phyloP scores from a whole-genome alignment of 441 rosid species.

The Populus hybrid region DNA sequence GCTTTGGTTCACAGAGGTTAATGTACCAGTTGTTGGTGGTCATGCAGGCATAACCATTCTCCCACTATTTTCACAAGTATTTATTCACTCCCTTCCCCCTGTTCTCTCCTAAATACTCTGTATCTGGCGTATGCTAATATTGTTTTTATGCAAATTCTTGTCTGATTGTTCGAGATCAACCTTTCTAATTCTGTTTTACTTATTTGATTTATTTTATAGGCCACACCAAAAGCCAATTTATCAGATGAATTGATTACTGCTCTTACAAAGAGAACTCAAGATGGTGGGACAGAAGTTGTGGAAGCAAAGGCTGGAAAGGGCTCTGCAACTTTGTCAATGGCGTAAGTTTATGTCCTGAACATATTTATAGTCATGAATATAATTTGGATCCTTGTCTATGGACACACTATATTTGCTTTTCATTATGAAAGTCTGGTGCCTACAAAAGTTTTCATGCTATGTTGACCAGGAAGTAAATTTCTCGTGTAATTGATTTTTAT shows the following conservation, averaged over 20 bases:
- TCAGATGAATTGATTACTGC: slow-evolving; percentile 57
- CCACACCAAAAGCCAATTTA: slow-evolving; percentile 82
- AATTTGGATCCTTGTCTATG: neutral
- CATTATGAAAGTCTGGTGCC: neutral
- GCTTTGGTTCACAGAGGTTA: slow-evolving; percentile 54
- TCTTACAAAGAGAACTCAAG: slow-evolving; percentile 95
- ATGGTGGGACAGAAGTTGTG: slow-evolving; percentile 96
- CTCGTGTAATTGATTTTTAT: too few relatives aligned
- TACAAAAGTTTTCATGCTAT: neutral
- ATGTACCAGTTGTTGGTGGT: slow-evolving; percentile 95
- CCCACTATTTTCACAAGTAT: slow-evolving; percentile 84
- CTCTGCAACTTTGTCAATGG: slow-evolving; percentile 96
- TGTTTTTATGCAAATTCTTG: neutral
- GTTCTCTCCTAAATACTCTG: neutral
- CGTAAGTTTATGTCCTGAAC: slow-evolving; percentile 50
- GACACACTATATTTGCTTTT: neutral
- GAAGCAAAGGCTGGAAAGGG: slow-evolving; percentile 99
- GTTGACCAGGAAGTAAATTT: neutral
- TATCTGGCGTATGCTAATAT: neutral
- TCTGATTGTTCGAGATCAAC: neutral
- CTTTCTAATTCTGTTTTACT: slow-evolving; percentile 15
- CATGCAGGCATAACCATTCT: slow-evolving; percentile 98
- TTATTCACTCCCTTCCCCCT: neutral
- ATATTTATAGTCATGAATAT: neutral
- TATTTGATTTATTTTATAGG: slow-evolving; percentile 38